A percentile compares a stretch with the other conserved stretches of the same genome.
These are phyloP conservation scores for Solanum neorickii DNA, from an alignment of 257 asterid genomes.

Conservation along the genomic window DNA sequence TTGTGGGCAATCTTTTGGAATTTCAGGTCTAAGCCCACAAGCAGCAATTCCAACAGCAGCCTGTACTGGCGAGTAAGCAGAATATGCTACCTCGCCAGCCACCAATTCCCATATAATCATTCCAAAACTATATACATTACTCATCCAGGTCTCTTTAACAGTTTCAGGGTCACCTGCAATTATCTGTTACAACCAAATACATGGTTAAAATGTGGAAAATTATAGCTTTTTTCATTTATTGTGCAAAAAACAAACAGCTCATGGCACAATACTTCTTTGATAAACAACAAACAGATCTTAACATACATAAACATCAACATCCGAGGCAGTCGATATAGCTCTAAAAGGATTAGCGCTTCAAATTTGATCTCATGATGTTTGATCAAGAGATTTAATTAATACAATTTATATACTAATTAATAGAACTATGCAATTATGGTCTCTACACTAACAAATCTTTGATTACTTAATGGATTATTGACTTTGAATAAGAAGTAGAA, in stretches of 20 bases:
- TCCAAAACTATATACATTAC: constrained; percentile 86
- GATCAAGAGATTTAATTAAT: not conserved
- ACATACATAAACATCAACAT: not conserved
- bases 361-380: not conserved
- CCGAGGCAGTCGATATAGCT: not conserved
- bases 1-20: constrained; percentile 79
- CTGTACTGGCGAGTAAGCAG: constrained; percentile 93
- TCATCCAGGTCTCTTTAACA: constrained; percentile 91
- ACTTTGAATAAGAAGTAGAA: not conserved
- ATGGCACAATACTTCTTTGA: not conserved
- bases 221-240: not conserved
- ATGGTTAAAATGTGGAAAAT: not conserved
- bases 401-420: not conserved
- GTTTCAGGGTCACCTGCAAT: constrained; percentile 95
- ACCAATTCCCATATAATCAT: constrained; percentile 94
- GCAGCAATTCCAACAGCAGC: constrained; percentile 99
- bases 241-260: not conserved
- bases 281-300: not conserved
- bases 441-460: not conserved
- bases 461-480: not conserved
- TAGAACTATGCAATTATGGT: not conserved
- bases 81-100: constrained; percentile 80
- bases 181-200: constrained; percentile 33
- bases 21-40: constrained; percentile 92
- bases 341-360: not conserved